phyloP scores from a whole-genome alignment of 306 rosid genomes.

The Comarum palustre region DNA sequence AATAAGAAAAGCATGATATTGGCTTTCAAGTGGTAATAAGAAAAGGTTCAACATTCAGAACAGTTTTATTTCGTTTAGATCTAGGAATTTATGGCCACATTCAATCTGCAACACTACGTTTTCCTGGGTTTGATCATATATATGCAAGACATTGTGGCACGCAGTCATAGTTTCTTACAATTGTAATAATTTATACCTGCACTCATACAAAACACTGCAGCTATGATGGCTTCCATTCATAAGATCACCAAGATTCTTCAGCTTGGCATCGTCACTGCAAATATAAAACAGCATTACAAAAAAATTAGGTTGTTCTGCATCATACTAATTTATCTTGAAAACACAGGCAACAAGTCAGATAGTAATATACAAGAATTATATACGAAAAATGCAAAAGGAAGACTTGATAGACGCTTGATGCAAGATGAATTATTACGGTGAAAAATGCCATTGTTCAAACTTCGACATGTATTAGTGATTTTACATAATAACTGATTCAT shows the following conservation, averaged over 20 bases:
- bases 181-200: slow-evolving; percentile 57
- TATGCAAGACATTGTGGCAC: not conserved
- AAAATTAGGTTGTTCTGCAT: not conserved
- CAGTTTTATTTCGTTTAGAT: not conserved
- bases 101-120: not conserved
- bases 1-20: not conserved
- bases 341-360: not conserved
- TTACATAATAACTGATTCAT: not conserved
- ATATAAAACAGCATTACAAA: not conserved
- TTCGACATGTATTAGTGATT: not conserved
- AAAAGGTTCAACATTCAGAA: not conserved
- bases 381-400: not conserved
- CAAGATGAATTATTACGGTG: not conserved
- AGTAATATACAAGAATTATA: not conserved
- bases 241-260: slow-evolving; percentile 82
- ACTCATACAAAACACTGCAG: slow-evolving; percentile 92
- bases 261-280: slow-evolving; percentile 79
- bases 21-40: not conserved
- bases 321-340: not conserved
- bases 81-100: not conserved
- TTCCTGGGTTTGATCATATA: not conserved
- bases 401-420: not conserved
- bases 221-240: slow-evolving; percentile 95
- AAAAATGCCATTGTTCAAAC: not conserved
- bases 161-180: not conserved